Conservation (phyloP, 495 filamentous ascomycete species). For the Trichoderma virens region DNA sequence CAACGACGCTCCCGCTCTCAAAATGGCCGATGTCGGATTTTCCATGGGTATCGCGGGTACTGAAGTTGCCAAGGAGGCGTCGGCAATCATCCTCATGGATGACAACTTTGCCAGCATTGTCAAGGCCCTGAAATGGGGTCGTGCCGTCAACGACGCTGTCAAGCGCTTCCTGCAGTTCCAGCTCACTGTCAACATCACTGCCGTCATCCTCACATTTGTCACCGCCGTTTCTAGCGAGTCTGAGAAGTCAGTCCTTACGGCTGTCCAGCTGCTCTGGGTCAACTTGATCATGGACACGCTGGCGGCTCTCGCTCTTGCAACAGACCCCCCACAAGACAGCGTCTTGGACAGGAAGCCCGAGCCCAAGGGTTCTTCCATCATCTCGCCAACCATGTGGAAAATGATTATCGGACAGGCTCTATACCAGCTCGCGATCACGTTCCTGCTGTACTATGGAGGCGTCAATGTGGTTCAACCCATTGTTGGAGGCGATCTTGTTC, state of each 20-base stretch:
- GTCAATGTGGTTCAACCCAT: slow-evolving; percentile 37
- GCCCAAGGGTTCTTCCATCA: slow-evolving; percentile 65
- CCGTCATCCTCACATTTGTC: slow-evolving; percentile 75
- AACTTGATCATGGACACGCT: slow-evolving; percentile 95
- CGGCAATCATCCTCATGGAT: slow-evolving; percentile 85
- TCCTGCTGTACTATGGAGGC: slow-evolving; percentile 70
- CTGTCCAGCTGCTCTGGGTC: slow-evolving; percentile 85
- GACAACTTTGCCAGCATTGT: slow-evolving; percentile 86
- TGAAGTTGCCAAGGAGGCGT: slow-evolving; percentile 90
- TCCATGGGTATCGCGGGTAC: slow-evolving; percentile 90
- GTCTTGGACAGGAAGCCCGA: slow-evolving; percentile 79
- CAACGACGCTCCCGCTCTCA: slow-evolving; percentile 82
- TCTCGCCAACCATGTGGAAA: slow-evolving; percentile 89
- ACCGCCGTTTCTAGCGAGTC: slow-evolving; percentile 63
- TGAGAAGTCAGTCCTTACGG: slow-evolving; percentile 66
- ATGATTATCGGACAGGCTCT: slow-evolving; percentile 86
- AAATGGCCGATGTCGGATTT: slow-evolving; percentile 81
- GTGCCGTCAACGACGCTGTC: slow-evolving; percentile 84
- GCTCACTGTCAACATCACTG: slow-evolving; percentile 85
- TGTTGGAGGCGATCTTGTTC: not conserved
- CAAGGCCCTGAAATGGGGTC: slow-evolving; percentile 84
- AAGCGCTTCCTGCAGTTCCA: slow-evolving; percentile 85
- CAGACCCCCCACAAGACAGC: slow-evolving; percentile 70
- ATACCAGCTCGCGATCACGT: slow-evolving; percentile 72
- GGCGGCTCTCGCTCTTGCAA: slow-evolving; percentile 77